Conservation (phyloP, 1,284 basidiomycete genomes). For the Irpex sp. region DNA sequence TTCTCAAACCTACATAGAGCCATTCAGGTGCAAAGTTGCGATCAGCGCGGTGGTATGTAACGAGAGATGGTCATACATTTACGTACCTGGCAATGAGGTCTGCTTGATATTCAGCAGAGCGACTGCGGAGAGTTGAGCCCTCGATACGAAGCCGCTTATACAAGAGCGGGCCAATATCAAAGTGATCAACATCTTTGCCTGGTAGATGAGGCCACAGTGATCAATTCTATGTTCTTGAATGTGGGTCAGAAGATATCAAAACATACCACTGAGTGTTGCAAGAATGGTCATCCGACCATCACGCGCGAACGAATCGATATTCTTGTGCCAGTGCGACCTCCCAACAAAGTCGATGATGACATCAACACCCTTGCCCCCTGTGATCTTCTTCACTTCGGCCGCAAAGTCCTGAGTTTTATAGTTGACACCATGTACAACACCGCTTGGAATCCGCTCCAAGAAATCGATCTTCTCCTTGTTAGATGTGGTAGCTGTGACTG, state of each 20-base stretch:
- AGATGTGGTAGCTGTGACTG: conserved; percentile 84
- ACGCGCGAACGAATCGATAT: conserved; percentile 71
- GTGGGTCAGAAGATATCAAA: not conserved
- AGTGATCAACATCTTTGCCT: conserved; percentile 7
- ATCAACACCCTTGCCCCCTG: conserved; percentile 68
- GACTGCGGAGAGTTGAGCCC: conserved; percentile 84
- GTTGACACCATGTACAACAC: conserved; percentile 77
- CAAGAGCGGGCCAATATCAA: conserved; percentile 63
- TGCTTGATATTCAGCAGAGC: conserved; percentile 78
- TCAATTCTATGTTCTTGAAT: not conserved
- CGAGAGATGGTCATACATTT: not conserved
- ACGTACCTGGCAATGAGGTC: conserved; percentile 66
- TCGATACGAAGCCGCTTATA: conserved; percentile 88
- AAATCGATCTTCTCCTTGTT: conserved; percentile 82
- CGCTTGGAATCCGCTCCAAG: conserved; percentile 61
- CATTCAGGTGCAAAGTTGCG: not conserved
- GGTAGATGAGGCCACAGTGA: conserved; percentile 43
- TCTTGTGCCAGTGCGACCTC: conserved; percentile 79
- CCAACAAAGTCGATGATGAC: conserved; percentile 90
- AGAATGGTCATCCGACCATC: conserved; percentile 81
- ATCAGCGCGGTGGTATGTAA: not conserved
- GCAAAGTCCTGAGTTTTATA: conserved; percentile 85
- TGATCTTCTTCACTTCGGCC: conserved; percentile 60
- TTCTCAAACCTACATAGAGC: conserved; percentile 34
- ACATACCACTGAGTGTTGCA: conserved; percentile 66